Base-by-base conservation (phyloP, 2,329 filamentous ascomycete species). In the Fusarium sp. region DNA sequence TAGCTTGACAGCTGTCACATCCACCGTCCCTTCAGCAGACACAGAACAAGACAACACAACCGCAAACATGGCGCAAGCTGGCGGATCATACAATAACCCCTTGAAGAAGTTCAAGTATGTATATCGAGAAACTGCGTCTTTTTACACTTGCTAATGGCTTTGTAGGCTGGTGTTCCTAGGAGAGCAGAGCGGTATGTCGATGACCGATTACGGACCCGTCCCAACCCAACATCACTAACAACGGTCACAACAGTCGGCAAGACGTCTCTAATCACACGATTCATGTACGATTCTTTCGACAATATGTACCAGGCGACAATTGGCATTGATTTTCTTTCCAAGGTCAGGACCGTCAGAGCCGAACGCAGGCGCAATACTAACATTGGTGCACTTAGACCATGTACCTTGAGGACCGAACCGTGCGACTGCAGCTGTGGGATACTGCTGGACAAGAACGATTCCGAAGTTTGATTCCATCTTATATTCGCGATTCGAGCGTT, bases 281-380 rank as follows among this genome's bases (percentile, higher is more conserved):
- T 99, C 86, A 99, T 99, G 96, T 99, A 99, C 86, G 96, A 99
- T 82, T 98, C 96, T 47, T 99, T 99, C 85, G 96, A 99, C 85
- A 97, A 97, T 83, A 98, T 95, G 86, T 99, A 99, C 84, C 96
- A 99, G 82, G 96, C 96, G 59, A 99, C 96, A 39, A 98, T 99
- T 78, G 96, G 96, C 77, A 99, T 99, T 83, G 96, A 99, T 82
- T 99, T 99, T 79, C 88, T 99, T 72, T 97, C 94, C 77, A 99
- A 99, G 91, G 93, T 92, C 85, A 79, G 70, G 39, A 65, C 51
- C 35, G 49, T 48, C 45, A 45, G 48, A 32, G 51, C 63, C 55
- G 58, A 32, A 25, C 27, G 25, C 30, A 46, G 49, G 62, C 54
- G 56, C 65, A 62, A 47, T 49, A 67, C 68, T 73, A 49, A 73